Conservation (phyloP, 192 early-diverging fungal species). For the Mortierella alpina region DNA sequence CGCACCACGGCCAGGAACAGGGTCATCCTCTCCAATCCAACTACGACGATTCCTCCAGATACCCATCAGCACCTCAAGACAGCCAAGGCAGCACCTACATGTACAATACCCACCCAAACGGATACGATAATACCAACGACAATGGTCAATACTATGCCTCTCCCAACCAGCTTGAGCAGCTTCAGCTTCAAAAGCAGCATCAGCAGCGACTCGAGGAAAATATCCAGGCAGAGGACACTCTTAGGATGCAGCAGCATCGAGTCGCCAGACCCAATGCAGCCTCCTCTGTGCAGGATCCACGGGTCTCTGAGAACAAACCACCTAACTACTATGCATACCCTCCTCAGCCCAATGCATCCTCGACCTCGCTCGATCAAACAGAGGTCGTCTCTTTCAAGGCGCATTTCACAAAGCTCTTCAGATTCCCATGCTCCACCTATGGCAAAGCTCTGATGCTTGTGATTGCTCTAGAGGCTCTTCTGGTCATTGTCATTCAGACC, state of each 20-base stretch:
- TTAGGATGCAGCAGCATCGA: conserved; percentile 41
- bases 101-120: not conserved
- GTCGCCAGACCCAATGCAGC: conserved; percentile 26
- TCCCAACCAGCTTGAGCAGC: conserved; percentile 26
- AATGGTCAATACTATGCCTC: conserved; percentile 8
- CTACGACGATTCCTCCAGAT: conserved; percentile 9
- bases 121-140: not conserved
- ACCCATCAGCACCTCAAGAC: conserved; percentile 3
- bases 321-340: conserved; percentile 28
- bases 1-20: conserved; percentile 1
- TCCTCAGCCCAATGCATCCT: conserved; percentile 16
- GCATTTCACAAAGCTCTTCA: conserved; percentile 15
- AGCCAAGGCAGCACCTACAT: not conserved
- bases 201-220: conserved; percentile 22
- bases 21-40: conserved; percentile 23
- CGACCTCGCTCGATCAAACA: not conserved
- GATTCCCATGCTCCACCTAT: conserved; percentile 43
- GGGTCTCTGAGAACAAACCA: conserved; percentile 18
- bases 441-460: conserved; percentile 40
- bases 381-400: conserved; percentile 12
- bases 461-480: conserved; percentile 35
- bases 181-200: conserved; percentile 22
- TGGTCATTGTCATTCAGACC: conserved; percentile 43
- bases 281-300: conserved; percentile 11
- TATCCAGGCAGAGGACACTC: conserved; percentile 18